Evolutionary conservation across 371 early-diverging fungal species (phyloP).

Genomic region (Mucor plumbeus): DNA sequence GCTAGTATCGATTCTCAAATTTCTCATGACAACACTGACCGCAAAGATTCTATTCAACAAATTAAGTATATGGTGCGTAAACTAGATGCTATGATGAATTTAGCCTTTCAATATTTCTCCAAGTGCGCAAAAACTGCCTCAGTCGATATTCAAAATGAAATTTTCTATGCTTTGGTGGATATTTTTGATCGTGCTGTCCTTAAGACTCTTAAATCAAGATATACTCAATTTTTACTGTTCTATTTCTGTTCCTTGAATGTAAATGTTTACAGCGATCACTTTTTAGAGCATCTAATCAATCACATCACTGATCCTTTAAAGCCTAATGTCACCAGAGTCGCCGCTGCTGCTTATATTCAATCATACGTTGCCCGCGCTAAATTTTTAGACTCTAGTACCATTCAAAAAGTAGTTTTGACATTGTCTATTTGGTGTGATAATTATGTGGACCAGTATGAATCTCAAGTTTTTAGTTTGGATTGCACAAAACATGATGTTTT

Average conservation of each 20-base stretch:
- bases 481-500: constrained; percentile 75
- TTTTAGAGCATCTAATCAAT: constrained; percentile 77
- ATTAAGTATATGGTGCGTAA: constrained; percentile 77
- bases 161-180: constrained; percentile 69
- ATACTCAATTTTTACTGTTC: constrained; percentile 92
- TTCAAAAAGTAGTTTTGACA: constrained; percentile 69
- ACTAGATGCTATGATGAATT: constrained; percentile 83
- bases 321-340: constrained; percentile 76
- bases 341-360: constrained; percentile 86
- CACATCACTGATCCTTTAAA: constrained; percentile 62
- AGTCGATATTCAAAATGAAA: constrained; percentile 44
- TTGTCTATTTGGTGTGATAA: constrained; percentile 72
- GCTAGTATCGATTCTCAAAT: constrained; percentile 32
- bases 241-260: constrained; percentile 75
- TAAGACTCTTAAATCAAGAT: constrained; percentile 88
- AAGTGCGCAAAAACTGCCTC: constrained; percentile 22
- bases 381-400: constrained; percentile 64
- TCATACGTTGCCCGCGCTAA: constrained; percentile 91
- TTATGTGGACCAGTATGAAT: constrained; percentile 74
- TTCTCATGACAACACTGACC: constrained; percentile 21
- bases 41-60: constrained; percentile 46
- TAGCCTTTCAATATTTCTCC: constrained; percentile 68
- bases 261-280: constrained; percentile 71
- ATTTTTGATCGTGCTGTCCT: constrained; percentile 84
- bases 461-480: constrained; percentile 44